Evolutionary conservation across 2,329 filamentous ascomycete genomes (phyloP), one percentile per base, ranked within the genome.

Genomic region (Fulvia fulva): DNA sequence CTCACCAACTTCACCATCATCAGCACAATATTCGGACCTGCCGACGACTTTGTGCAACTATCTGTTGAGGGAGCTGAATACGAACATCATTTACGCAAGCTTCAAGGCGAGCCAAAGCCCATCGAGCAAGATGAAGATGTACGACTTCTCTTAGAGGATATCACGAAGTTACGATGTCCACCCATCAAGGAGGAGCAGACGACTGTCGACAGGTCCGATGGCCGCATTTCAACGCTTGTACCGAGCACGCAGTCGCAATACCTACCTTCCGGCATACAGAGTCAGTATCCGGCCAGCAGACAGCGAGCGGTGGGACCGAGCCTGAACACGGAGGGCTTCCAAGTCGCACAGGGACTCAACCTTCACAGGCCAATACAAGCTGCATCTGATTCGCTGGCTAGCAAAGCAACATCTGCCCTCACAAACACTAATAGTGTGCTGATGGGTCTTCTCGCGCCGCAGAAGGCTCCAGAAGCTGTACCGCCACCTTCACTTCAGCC

Each of bases 41-140:
- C 57, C 14, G 65, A 70, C 26, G 63, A 62, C 8, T 63, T 58
- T 26, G 54, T 71, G 3, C 67, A 68, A 44, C 58, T 72, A 5
- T 26, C 60, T 5, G 60, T 72, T n/a, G 65, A 67, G 12, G 59
- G 63, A 7, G 55, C 71, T 7, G 61, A 68, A 25, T 70, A 71
- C 55, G 54, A 61, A 6, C 63, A 65, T 37, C 65, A 68, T 51
- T 43, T 67, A 6, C 68, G 69, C 11, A 67, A 63, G 44, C 52
- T 50, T 11, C 41, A 62, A n/a, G 66, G 65, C 14, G 16, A 60
- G 2, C 57, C 65, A 9, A 51, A 16, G 16, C 57, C 67, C 4
- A 57, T 71, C 16, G 55, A 65, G 34, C 49, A 67, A 41, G 49
- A 63, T 12, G 45, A 57, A 16, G 25, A 55, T 8, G 59, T 70